Evolutionary conservation across 2,329 filamentous ascomycete species (phyloP), one percentile per base, ranked within the genome.

Genomic region (Arthrobotrys sinensis): DNA sequence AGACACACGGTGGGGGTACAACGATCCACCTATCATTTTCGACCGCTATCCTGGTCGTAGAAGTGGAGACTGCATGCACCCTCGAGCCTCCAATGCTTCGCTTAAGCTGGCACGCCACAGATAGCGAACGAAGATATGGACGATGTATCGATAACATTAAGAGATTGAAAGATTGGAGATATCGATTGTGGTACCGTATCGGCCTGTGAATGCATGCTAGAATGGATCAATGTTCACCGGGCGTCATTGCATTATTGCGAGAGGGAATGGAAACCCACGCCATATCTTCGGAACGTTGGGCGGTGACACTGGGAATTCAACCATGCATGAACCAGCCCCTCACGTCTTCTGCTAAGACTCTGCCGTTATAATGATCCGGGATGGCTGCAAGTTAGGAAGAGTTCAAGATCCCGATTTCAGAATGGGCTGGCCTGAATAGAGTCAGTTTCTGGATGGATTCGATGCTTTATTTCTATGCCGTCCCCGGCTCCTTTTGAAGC

Each of bases 11-110:
- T 73, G 69, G 69, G 69, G 69, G 69, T 65, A 16, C 46, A 64
- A 21, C 64, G 46, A 71, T 55, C 69, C 69, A 60, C 69, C 69
- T 73, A 73, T 66, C 69, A 66, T 43, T 53, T 62, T 73, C 38
- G 69, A 60, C 28, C 43, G 50, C 28, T 4, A 46, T 45, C 69
- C 69, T 40, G 36, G 69, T 66, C 69, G 60, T 48, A 28, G 43
- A 53, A 48, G 69, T 73, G 69, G 69, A 73, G 69, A 73, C 48
- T 38, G 60, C 28, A 46, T 73, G 69, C 69, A 66, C 52, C 48
- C 16, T 60, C 53, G 36, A 43, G 53, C 53, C 36, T 45, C 16
- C 34, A 19, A 28, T 12, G 38, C 48, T 43, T 73, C 69, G 69
- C 69, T 73, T 73, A 66, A 50, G 60, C 60, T 64, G 48, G 60